Conservation (phyloP, 352 stramenopile genomes). For the Nothophytophthora sp. region DNA sequence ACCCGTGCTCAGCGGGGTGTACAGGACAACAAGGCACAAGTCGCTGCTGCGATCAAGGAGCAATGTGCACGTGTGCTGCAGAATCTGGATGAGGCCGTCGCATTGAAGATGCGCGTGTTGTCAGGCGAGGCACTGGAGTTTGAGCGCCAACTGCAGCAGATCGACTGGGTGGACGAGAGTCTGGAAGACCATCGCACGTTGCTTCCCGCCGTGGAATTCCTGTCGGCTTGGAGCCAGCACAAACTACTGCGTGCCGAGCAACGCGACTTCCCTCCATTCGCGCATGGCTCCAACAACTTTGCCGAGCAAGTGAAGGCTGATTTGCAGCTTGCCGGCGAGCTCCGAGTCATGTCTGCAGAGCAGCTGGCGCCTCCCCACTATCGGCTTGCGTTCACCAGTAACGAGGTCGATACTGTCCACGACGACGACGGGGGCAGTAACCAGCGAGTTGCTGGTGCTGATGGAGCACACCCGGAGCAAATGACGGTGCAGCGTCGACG, state of each 20-base stretch:
- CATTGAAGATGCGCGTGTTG: conserved; percentile 50
- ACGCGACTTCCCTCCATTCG: conserved; percentile 56
- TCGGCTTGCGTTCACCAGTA: conserved; percentile 3
- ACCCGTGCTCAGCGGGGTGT: conserved; percentile 27
- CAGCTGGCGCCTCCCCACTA: conserved; percentile 18
- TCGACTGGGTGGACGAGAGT: conserved; percentile 74
- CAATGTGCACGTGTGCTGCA: conserved; percentile 51
- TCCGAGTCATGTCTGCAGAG: conserved; percentile 47
- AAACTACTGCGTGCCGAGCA: conserved; percentile 65
- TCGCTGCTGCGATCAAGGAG: conserved; percentile 48
- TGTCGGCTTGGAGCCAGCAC: conserved; percentile 69
- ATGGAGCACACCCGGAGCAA: conserved; percentile 14
- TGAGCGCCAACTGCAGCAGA: conserved; percentile 62
- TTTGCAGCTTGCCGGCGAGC: conserved; percentile 53
- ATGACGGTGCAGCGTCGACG: conserved; percentile 19
- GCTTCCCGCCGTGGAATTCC: conserved; percentile 55
- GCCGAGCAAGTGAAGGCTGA: conserved; percentile 64
- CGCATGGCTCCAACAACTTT: conserved; percentile 16
- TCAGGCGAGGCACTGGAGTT: conserved; percentile 65
- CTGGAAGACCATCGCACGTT: conserved; percentile 51
- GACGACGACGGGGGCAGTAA: conserved; percentile 2
- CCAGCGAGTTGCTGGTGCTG: not conserved
- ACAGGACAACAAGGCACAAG: conserved; percentile 45
- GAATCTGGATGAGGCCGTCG: conserved; percentile 41
- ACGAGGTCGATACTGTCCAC: not conserved